A percentile compares a stretch with the other conserved stretches of the same genome.
These are phyloP conservation scores for Allium fistulosum DNA, from an alignment of 106 monocot genomes.

Conservation along the genomic window DNA sequence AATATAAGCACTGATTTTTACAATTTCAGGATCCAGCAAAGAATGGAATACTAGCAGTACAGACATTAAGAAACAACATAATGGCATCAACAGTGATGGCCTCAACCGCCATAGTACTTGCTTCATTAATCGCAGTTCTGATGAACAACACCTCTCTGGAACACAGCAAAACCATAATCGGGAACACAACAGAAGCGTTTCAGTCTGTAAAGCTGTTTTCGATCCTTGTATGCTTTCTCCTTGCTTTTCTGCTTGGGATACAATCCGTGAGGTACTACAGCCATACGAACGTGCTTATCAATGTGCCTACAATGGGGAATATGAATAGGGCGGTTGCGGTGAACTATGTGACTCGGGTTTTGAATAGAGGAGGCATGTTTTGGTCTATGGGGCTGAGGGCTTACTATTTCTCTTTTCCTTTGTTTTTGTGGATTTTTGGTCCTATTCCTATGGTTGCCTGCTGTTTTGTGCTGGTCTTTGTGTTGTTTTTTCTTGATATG, in stretches of 20 bases:
- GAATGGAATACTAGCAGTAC: constrained; percentile 67
- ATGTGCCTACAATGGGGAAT: constrained; percentile 20
- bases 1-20: too few species aligned
- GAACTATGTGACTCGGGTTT: constrained; percentile 32
- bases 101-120: constrained; percentile 54
- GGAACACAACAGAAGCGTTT: constrained; percentile 9
- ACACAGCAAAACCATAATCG: constrained; percentile 13
- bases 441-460: constrained; percentile 50
- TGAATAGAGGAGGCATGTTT: constrained; percentile 60
- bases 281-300: constrained; percentile 70
- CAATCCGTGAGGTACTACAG: constrained; percentile 83
- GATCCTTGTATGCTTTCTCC: constrained; percentile 57
- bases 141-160: constrained; percentile 19
- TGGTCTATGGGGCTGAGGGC: constrained; percentile 72
- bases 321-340: background rate
- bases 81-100: constrained; percentile 82
- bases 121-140: constrained; percentile 56
- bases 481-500: constrained; percentile 62
- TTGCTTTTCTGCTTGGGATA: constrained; percentile 65
- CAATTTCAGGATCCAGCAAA: constrained; percentile 31
- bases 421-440: constrained; percentile 75
- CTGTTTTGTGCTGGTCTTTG: constrained; percentile 26
- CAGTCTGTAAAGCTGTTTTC: constrained; percentile 54
- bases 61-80: constrained; percentile 76
- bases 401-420: constrained; percentile 72